These are phyloP conservation scores for Hawksworthiomyces lignivorus DNA, from an alignment of 2,329 filamentous ascomycete species.

Conservation along the genomic window DNA sequence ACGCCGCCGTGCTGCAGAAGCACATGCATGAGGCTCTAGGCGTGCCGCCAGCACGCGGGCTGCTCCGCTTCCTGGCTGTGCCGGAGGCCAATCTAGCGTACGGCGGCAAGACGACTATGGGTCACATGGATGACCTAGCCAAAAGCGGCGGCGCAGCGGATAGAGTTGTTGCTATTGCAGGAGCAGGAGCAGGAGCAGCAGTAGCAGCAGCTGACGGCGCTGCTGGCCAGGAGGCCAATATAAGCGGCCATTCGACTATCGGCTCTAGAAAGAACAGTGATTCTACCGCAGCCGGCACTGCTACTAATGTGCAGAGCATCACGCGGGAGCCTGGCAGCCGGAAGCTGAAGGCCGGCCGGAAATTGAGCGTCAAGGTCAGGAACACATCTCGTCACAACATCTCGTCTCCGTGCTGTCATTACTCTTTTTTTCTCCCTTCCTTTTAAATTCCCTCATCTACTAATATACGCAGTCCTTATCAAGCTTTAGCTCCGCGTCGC, in stretches of 20 bases:
- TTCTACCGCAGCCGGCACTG: conserved; percentile 5
- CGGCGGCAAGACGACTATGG: conserved; percentile 61
- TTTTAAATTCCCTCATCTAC: background rate
- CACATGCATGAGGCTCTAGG: conserved; percentile 64
- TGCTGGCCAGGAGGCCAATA: too few relatives aligned
- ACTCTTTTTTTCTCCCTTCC: background rate
- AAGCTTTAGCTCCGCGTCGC: conserved; percentile 8
- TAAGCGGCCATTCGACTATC: too few relatives aligned
- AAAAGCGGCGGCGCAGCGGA: too few relatives aligned
- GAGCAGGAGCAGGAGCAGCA: conserved; percentile 20
- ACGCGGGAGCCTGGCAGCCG: conserved; percentile 2
- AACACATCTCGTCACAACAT: too few relatives aligned
- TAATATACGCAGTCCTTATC: conserved; percentile 8
- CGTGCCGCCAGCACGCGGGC: conserved; percentile 58
- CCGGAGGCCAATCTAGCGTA: conserved; percentile 65
- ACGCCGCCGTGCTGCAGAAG: conserved; percentile 68
- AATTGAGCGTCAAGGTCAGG: conserved; percentile 29
- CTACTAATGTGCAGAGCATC: conserved; percentile 1
- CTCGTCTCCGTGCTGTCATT: too few relatives aligned
- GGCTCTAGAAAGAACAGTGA: too few relatives aligned
- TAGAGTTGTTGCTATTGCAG: too few relatives aligned
- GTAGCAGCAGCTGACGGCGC: background rate
- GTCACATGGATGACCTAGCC: conserved; percentile 55
- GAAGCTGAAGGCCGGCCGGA: conserved; percentile 22
- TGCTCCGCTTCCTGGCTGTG: conserved; percentile 64